Evolutionary conservation across 257 asterid species (phyloP).

Genomic region (Galeopsis tetrahit): DNA sequence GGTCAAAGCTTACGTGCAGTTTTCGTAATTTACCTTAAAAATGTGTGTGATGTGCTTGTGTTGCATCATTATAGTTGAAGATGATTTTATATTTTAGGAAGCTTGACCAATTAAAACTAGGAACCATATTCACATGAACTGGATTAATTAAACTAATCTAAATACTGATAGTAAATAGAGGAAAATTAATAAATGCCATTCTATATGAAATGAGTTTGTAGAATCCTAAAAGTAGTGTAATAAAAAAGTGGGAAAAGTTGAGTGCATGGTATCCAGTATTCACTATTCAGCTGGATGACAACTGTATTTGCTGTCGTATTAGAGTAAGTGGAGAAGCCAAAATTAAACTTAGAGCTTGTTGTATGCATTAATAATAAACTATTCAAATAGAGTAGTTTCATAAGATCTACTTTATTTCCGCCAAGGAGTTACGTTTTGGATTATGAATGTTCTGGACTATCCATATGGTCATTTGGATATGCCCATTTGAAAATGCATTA

Average conservation of each 20-base stretch:
- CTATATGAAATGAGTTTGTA: background rate
- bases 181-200: too few relatives aligned
- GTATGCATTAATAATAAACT: background rate
- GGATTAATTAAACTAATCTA: background rate
- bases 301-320: too few relatives aligned
- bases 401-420: background rate
- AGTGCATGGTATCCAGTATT: background rate
- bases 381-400: background rate
- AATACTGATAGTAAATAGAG: too few relatives aligned
- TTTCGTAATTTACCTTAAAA: background rate
- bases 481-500: background rate
- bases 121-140: background rate
- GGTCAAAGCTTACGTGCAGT: background rate
- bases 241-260: background rate
- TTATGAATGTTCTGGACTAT: background rate
- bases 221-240: background rate
- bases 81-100: background rate
- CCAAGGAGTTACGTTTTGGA: background rate
- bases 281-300: background rate
- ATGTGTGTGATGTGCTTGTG: background rate
- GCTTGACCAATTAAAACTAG: background rate
- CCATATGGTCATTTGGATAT: background rate
- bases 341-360: background rate
- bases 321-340: too few relatives aligned
- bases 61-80: background rate